A percentile compares a stretch with the other conserved stretches of the same genome.
Conservation (phyloP, 352 stramenopile species). For the Phytophthora tentaculata region DNA sequence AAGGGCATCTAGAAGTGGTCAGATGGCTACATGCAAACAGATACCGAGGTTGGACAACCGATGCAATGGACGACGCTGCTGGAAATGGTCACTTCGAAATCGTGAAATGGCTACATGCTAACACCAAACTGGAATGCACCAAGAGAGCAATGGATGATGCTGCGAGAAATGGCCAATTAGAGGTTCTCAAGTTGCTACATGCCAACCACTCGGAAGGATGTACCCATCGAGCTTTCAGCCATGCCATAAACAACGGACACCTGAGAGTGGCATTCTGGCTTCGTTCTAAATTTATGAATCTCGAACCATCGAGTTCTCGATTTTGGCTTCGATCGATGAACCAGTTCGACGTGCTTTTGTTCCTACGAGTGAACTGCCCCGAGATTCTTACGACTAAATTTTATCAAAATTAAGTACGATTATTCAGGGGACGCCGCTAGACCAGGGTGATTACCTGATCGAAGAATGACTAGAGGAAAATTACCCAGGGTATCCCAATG, state of each 20-base stretch:
- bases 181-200: not conserved
- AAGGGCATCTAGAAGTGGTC: not conserved
- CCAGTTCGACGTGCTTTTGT: conserved; percentile 3
- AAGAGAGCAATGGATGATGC: not conserved
- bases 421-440: not conserved
- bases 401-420: not conserved
- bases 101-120: conserved; percentile 2
- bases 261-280: conserved; percentile 1
- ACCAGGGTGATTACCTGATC: conserved; percentile 2
- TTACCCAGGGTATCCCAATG: not conserved
- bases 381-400: not conserved
- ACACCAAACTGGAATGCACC: not conserved
- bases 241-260: not conserved
- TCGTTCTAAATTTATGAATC: not conserved
- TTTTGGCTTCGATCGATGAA: not conserved
- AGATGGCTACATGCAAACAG: conserved; percentile 1
- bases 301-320: not conserved
- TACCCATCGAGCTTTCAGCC: conserved; percentile 1
- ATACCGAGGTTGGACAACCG: not conserved
- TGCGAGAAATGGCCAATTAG: not conserved
- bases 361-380: conserved; percentile 1
- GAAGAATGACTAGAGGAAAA: not conserved
- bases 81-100: not conserved
- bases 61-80: not conserved
- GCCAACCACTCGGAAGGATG: not conserved